These are phyloP conservation scores for Sporodiniella umbellata DNA, from an alignment of 371 early-diverging fungal species.

Conservation along the genomic window DNA sequence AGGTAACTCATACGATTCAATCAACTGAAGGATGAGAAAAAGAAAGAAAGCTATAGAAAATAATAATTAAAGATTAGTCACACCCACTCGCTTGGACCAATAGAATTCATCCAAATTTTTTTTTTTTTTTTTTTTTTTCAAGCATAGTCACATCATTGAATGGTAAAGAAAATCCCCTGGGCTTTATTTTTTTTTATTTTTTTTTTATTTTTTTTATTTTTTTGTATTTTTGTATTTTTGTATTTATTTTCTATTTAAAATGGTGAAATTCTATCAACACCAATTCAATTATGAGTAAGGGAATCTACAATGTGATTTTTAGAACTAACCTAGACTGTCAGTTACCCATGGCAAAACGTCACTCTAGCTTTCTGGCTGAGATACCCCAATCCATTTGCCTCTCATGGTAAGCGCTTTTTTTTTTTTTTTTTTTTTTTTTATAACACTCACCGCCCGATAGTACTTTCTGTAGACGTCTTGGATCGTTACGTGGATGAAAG, in stretches of 20 bases:
- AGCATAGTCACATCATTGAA: background rate
- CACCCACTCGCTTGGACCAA: no score
- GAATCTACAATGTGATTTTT: no score
- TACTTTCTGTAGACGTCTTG: constrained; percentile 87
- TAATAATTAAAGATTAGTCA: no score
- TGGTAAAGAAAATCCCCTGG: background rate
- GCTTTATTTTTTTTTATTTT: background rate
- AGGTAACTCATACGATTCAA: no score
- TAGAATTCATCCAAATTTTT: no score
- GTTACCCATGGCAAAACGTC: constrained; percentile 81
- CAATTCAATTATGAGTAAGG: constrained; percentile 70
- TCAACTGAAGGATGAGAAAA: no score
- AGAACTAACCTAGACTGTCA: no score
- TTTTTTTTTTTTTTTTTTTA: no score
- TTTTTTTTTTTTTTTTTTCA: no score
- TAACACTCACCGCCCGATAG: no score
- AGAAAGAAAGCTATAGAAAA: no score
- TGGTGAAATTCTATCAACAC: constrained; percentile 63
- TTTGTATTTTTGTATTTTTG: background rate
- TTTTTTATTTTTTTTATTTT: background rate
- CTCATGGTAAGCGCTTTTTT: constrained; percentile 69
- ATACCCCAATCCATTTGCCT: constrained; percentile 97
- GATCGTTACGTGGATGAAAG: constrained; percentile 82
- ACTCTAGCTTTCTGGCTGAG: constrained; percentile 88
- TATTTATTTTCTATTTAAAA: background rate